Evolutionary conservation across 2,329 filamentous ascomycete genomes (phyloP), one percentile per base, ranked within the genome.

Genomic region (Ceratocystis cubensis): DNA sequence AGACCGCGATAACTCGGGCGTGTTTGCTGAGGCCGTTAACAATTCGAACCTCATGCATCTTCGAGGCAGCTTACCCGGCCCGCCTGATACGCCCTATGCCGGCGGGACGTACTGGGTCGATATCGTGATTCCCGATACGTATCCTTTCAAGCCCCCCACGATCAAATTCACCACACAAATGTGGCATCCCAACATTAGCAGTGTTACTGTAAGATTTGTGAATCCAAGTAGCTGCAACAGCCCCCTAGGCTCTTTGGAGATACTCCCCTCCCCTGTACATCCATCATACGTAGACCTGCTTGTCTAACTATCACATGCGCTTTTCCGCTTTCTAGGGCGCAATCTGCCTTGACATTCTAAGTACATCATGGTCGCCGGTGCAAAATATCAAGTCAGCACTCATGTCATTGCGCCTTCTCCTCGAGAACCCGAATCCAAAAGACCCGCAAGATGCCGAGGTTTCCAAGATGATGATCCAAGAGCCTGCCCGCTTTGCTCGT

Each of bases 371-470:
- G 94, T 96, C 93, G 5, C 94, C 94, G 0, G 92, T 99, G 28
- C 83, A 96, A 69, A 99, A 93, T 15, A 93, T 99, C 75, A 97
- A 96, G 78, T 95, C 91, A 22, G 91, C 93, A 46, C 84, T 99
- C 59, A 86, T 99, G 68, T 96, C 92, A 33, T 82, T 99, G 41
- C 92, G 96, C 75, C 93, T 92, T 71, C 85, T 99, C 20, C 88
- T 99, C 72, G 91, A 91, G 77, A 90, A 87, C 20, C 94, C 94
- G 2, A 95, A 99, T 75, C 93, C 94, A 0, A 95, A 93, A 72
- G 94, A 99, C 71, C 94, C 94, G 0, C 94, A 99, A 78, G 94
- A 99, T 73, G 92, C 92, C 48, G 91, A 96, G 75, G 94, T 97
- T 0, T 94, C 94, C 28, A 85, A 83, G 72, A 96, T 96, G 90